Conservation (phyloP, 2,329 filamentous ascomycete species). For the Cercospora sesami region DNA sequence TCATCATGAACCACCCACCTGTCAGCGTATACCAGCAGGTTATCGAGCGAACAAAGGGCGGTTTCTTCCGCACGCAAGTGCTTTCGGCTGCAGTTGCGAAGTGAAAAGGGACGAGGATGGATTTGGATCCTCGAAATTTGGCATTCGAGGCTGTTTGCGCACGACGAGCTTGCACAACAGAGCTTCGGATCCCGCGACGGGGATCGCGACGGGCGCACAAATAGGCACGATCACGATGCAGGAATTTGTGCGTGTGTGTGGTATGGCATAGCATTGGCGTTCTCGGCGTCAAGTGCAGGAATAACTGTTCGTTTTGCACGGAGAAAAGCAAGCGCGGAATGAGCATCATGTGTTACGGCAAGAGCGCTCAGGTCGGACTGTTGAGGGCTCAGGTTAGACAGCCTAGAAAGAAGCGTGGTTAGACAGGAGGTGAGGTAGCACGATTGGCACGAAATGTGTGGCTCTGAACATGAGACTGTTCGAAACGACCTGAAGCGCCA, state of each 20-base stretch:
- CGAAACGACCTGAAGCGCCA: neutral
- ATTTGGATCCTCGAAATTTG: neutral
- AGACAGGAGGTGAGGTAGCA: neutral
- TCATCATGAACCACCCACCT: slow-evolving; percentile 98
- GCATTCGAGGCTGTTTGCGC: neutral
- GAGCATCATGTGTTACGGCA: slow-evolving; percentile 14
- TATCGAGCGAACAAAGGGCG: slow-evolving; percentile 97
- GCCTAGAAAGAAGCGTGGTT: neutral
- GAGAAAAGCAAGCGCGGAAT: neutral
- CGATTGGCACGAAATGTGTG: neutral
- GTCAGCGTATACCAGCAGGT: slow-evolving; percentile 99
- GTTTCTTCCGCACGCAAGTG: slow-evolving; percentile 97
- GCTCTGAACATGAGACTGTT: neutral
- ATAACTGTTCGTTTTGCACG: slow-evolving; percentile 1
- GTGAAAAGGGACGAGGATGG: slow-evolving; percentile 30
- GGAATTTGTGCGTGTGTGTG: slow-evolving; percentile 16
- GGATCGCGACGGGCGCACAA: slow-evolving; percentile 5
- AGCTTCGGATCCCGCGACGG: neutral
- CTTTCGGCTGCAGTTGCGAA: slow-evolving; percentile 62
- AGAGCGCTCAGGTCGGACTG: slow-evolving; percentile 2
- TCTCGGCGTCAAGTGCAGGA: slow-evolving; percentile 24
- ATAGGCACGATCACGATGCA: neutral
- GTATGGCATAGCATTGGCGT: slow-evolving; percentile 31
- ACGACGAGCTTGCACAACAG: neutral
- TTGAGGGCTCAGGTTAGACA: neutral